A percentile compares a stretch with the other conserved stretches of the same genome.
These are phyloP conservation scores for Claviceps capensis DNA, from an alignment of 2,329 filamentous ascomycete genomes.

Conservation along the genomic window DNA sequence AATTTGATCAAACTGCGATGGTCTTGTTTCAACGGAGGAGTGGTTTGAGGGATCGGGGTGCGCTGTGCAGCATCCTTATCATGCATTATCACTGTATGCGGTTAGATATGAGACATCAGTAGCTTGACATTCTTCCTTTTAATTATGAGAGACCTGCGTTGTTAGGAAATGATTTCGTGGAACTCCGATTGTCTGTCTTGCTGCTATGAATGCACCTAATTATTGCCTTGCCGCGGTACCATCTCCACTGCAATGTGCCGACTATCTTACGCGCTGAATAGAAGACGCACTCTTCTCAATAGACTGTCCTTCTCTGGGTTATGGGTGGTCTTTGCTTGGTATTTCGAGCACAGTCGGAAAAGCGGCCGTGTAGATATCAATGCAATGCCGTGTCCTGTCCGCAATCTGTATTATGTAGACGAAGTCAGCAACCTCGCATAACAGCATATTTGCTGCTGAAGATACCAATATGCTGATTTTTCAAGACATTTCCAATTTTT, in stretches of 20 bases:
- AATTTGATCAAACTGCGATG: not conserved
- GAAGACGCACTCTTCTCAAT: conserved; percentile 62
- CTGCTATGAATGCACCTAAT: not conserved
- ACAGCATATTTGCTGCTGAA: not conserved
- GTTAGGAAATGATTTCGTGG: not conserved
- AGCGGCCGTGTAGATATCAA: conserved; percentile 85
- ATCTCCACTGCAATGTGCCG: too few relatives aligned
- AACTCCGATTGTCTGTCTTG: not conserved
- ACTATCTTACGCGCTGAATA: conserved; percentile 50
- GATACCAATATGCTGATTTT: conserved; percentile 81
- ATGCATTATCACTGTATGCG: too few relatives aligned
- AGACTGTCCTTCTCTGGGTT: conserved; percentile 99
- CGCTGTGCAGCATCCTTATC: not conserved
- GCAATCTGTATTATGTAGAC: conserved; percentile 50
- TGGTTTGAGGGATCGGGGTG: not conserved
- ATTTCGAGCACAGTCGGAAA: conserved; percentile 97
- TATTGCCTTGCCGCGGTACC: not conserved
- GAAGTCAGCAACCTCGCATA: not conserved
- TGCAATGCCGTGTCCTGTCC: conserved; percentile 78
- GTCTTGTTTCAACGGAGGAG: not conserved
- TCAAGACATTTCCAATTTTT: conserved; percentile 95
- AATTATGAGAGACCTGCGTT: not conserved
- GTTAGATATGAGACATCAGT: not conserved
- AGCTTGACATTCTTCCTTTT: not conserved
- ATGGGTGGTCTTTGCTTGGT: conserved; percentile 96